Evolutionary conservation across 169 alveolate genomes (phyloP), one percentile per base, ranked within the genome.

Genomic region (Cardiosporidium cionae): DNA sequence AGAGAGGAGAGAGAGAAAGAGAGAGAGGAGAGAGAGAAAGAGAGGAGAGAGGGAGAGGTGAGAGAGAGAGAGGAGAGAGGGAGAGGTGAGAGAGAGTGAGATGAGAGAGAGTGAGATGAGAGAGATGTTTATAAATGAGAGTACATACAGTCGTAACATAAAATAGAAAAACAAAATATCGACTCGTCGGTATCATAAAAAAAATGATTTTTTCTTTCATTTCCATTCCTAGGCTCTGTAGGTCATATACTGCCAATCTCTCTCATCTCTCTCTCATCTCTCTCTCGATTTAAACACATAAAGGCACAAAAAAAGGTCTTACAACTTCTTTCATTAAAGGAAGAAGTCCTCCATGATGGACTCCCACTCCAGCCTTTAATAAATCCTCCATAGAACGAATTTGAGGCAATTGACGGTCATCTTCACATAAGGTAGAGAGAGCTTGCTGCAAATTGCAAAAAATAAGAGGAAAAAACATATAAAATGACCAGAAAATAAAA

Each of bases 311-410:
- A 44, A 44, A 9, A 44, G 16, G 16, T 44, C 25, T n/a, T 4
- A 66, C 98, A 34, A 96, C 89, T 87, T 97, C 99, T 83, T 96
- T 96, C 63, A 95, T 81, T 23, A 97, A 93, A 3, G 99, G 99
- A 9, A 97, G 87, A 69, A 96, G 83, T 6, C 99, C 99, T 37
- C 98, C 93, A 86, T 97, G 99, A 80, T 97, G 99, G n/a, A 96
- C 87, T 1, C 99, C 99, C 28, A 97, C 91, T 25, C 99, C 99
- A 34, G 94, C 87, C 73, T 67, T 66, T 29, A 70, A 36, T 9
- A 78, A 70, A 0, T 35, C 6, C 7, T 36, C 33, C 28, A 70
- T 74, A 31, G 67, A 62, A 35, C 54, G 37, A n/a, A 76, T 76
- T 23, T 76, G 82, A 28, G 73, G 74, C 29, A 76, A 53, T 2